phyloP scores from a whole-genome alignment of 2,329 filamentous ascomycete genomes.

The Claviceps purpurea region DNA sequence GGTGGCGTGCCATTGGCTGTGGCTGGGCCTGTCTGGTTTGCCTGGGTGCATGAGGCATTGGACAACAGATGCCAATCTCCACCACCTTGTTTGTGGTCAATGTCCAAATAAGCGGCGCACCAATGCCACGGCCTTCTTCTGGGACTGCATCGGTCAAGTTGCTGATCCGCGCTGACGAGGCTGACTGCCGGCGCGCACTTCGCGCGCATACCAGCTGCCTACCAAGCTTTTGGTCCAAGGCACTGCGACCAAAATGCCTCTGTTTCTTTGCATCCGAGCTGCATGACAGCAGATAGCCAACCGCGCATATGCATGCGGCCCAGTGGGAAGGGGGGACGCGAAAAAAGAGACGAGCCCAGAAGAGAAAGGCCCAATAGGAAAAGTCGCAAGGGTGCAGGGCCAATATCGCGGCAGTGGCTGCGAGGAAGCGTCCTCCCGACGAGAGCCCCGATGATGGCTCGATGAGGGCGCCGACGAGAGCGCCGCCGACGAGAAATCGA shows the following conservation, averaged over 20 bases:
- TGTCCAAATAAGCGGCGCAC: slow-evolving; percentile 5
- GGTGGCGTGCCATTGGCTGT: slow-evolving; percentile 8
- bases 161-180: background rate
- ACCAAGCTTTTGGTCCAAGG: background rate
- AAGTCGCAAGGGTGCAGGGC: background rate
- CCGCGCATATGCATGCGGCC: background rate
- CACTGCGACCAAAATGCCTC: background rate
- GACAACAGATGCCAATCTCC: slow-evolving; percentile 10
- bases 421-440: background rate
- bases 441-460: background rate
- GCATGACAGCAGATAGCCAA: background rate
- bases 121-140: background rate
- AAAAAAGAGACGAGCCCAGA: background rate
- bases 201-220: background rate
- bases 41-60: slow-evolving; percentile 2
- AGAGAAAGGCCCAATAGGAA: background rate
- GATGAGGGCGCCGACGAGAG: background rate
- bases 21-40: background rate
- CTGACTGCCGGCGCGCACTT: background rate
- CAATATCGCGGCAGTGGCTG: background rate
- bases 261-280: background rate
- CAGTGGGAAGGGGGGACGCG: background rate
- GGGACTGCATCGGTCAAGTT: background rate
- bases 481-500: background rate
- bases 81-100: slow-evolving; percentile 3